Conservation (phyloP, 108 stramenopile genomes). For the Aurantiochytrium sp. region DNA sequence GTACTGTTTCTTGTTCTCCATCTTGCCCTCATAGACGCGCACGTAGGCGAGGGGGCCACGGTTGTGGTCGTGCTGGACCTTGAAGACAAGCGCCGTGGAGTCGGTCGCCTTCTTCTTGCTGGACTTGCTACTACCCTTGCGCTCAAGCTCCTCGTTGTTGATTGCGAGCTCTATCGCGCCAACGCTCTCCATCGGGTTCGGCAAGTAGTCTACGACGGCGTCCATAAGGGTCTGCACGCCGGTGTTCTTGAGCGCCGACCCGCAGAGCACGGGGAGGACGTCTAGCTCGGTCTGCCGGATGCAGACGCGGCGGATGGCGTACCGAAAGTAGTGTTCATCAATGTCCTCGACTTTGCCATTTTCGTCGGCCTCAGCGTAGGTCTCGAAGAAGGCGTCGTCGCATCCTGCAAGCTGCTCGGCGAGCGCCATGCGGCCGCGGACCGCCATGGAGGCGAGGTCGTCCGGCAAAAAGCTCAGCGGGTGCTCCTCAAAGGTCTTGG, state of each 20-base stretch:
- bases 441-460: background rate
- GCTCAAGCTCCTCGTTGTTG: background rate
- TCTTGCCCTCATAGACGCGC: slow-evolving; percentile 88
- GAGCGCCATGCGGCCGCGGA: slow-evolving; percentile 43
- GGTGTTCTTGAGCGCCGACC: slow-evolving; percentile 80
- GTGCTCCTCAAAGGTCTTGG: background rate
- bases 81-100: slow-evolving; percentile 90
- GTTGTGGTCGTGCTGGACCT: slow-evolving; percentile 93
- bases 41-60: slow-evolving; percentile 88
- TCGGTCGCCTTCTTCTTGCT: slow-evolving; percentile 38
- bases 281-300: slow-evolving; percentile 62
- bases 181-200: slow-evolving; percentile 77
- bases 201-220: slow-evolving; percentile 80
- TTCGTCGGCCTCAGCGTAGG: slow-evolving; percentile 66
- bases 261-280: slow-evolving; percentile 86
- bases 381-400: slow-evolving; percentile 74
- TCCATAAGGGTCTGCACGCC: slow-evolving; percentile 91
- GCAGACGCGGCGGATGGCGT: slow-evolving; percentile 68
- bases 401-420: slow-evolving; percentile 70
- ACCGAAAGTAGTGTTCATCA: slow-evolving; percentile 70
- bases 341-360: slow-evolving; percentile 65
- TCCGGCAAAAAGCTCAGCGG: background rate
- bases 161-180: background rate
- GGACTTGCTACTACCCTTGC: slow-evolving; percentile 1
- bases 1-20: slow-evolving; percentile 79